Evolutionary conservation across 2,329 filamentous ascomycete species (phyloP), one percentile per base, ranked within the genome.

Genomic region (Fusarium armeniacum): DNA sequence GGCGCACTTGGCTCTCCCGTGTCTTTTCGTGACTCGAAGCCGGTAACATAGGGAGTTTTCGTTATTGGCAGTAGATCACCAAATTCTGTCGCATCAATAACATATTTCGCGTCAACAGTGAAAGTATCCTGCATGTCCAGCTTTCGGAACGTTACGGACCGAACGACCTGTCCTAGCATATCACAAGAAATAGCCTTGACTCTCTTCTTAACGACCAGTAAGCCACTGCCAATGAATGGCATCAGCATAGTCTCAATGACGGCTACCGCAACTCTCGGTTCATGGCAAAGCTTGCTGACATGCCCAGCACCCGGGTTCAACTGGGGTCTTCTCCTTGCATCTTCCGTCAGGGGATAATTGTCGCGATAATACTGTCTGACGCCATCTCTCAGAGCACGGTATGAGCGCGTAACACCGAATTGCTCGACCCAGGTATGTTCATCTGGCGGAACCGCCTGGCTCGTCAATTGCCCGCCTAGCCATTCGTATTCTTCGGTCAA

Each of bases 381-480:
- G 0, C 73, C 71, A 33, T 76, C 73, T 13, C 74, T 61, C 9
- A 76, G 52, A 0, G 63, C 60, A 1, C 74, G 67, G 30, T 76
- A 76, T 1, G 74, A 76, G 12, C 74, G 67, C 0, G 74, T 76
- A 6, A 76, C 57, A 18, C 74, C 74, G 13, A 76, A 76, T 35
- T 76, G 74, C 57, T 76, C 74, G 18, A 76, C 74, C 74, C 74
- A 76, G 20, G 58, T 71, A 32, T 76, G 74, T 46, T 76, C 74
- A n/a, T 76, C 74, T 4, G 74, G 74, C 5, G 74, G 74, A 1
- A 76, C 74, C 6, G 70, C 74, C 50, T 76, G 74, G 54, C 74
- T 76, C 4, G 74, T 76, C 22, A 76, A 54, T 44, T 76, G 74
- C 0, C 74, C 74, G 2, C 74, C 74, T 15, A 76, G n/a, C 74